Evolutionary conservation across 192 early-diverging fungal species (phyloP), one percentile per base, ranked within the genome.

Genomic region (Diversispora epigaea): DNA sequence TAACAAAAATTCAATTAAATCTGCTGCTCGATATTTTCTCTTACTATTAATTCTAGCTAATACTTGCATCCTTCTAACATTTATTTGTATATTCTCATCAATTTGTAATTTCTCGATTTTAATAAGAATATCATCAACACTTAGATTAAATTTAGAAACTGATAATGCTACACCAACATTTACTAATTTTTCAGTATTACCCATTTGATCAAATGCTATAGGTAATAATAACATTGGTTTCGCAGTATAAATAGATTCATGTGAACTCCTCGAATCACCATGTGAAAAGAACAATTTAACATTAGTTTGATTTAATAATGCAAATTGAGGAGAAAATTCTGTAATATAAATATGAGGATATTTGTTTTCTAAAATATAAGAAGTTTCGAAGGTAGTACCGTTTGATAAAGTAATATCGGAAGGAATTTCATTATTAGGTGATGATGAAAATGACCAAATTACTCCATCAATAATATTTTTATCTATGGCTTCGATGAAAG

Each of bases 231-330:
- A 55, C 50, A 79, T 65, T 12, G 61, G 78, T 21, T 47, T 76
- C 1, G 75, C 72, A 7, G 47, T 57, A 49, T 56, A 81, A 4
- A 83, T 21, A 2, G 78, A 69, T 64, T 83, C 82, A 55, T 79
- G 57, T 19, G 74, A 32, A 14, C 78, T 77, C 14, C 56, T 56
- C 12, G 72, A 68, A 2, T 78, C 82, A 0, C 78, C 77, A 25
- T 83, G 80, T 0, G 73, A 77, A 15, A 83, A 32, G 58, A 83
- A 83, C 3, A 81, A 4, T 21, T 22, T 49, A 6, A 60, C 76
- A 3, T 75, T 64, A 6, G 65, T 12, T 60, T 83, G 82, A 15
- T 71, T 57, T 1, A 83, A 54, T 19, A 81, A 60, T 10, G 80
- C 71, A 39, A 77, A 77, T 49, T 81, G 82, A 2, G 80, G 78